Evolutionary conservation across 2,329 filamentous ascomycete species (phyloP), one percentile per base, ranked within the genome.

Genomic region (Sarocladium strictum): DNA sequence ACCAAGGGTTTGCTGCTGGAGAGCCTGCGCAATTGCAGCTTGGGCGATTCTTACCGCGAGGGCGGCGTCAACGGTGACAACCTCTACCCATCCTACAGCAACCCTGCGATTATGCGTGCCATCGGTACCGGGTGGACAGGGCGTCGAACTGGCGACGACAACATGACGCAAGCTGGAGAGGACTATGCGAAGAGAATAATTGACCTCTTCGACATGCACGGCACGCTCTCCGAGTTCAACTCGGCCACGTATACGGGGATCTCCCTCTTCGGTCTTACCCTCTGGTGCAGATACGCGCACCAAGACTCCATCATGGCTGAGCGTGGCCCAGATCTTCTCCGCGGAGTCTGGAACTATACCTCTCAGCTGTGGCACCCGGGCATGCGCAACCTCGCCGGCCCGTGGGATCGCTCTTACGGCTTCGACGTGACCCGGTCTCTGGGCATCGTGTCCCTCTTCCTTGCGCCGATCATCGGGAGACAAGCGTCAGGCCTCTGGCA

Each of bases 371-470:
- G 81, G 71, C 79, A 85, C 53, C 76, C 82, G 1, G 72, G 75
- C 2, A 65, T 86, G 67, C 78, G 74, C 58, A 86, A 85, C 57
- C 73, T 85, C 43, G 82, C 82, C 2, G 83, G 83, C 0, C 83
- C 83, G 0, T 86, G 83, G 83, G 83, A 86, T 63, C 75, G 83
- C 0, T 71, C 76, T 0, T 86, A 86, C 58, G 81, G 81, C 0
- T 85, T 77, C 56, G 81, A 86, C 56, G 84, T 85, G 81, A 84
- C 81, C 54, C 68, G 73, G 5, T 85, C 85, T 59, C 64, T 84
- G 3, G 78, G 78, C 53, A 72, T 85, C 49, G 75, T 85, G 63
- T 76, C 77, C 0, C 64, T 81, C 14, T 81, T 80, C 66, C 72
- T 86, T 56, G 85, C 81, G 81, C 74, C 77, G 0, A 57, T 83